Conservation (phyloP, 305 asterid genomes). For the Rubia peregrina region DNA sequence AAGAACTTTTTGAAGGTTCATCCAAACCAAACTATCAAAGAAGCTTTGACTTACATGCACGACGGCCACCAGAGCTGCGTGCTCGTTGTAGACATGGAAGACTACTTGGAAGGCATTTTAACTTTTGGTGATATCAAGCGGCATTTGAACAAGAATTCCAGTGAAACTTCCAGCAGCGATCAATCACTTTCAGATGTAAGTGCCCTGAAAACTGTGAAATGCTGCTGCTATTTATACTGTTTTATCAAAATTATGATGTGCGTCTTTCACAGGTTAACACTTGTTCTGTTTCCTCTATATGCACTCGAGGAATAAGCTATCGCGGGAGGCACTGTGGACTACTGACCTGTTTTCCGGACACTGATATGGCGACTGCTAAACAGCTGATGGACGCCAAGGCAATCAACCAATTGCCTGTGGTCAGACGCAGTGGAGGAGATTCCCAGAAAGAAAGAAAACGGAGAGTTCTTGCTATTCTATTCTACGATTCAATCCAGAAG, state of each 20-base stretch:
- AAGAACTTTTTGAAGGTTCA: conserved; percentile 52
- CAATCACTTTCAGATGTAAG: conserved; percentile 41
- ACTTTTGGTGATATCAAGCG: conserved; percentile 73
- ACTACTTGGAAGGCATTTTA: conserved; percentile 74
- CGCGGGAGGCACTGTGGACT: conserved; percentile 66
- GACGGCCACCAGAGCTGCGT: conserved; percentile 63
- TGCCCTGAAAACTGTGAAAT: conserved; percentile 1
- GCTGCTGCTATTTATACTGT: conserved; percentile 1
- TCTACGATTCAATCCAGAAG: conserved; percentile 66
- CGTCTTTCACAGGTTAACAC: conserved; percentile 41
- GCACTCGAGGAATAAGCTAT: conserved; percentile 72
- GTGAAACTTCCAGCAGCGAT: conserved; percentile 42
- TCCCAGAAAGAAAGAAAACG: conserved; percentile 57
- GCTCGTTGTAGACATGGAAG: conserved; percentile 65
- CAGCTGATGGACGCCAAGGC: conserved; percentile 97
- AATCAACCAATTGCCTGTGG: conserved; percentile 81
- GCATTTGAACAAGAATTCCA: conserved; percentile 39
- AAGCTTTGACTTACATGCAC: conserved; percentile 59
- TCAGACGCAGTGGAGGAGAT: conserved; percentile 50
- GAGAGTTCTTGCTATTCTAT: conserved; percentile 52
- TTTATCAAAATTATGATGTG: neutral
- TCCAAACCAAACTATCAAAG: conserved; percentile 56
- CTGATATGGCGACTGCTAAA: conserved; percentile 77
- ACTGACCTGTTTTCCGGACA: conserved; percentile 77
- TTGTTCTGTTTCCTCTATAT: conserved; percentile 59